Conservation (phyloP, 164 flowering plant species). For the Annona squamosa region DNA sequence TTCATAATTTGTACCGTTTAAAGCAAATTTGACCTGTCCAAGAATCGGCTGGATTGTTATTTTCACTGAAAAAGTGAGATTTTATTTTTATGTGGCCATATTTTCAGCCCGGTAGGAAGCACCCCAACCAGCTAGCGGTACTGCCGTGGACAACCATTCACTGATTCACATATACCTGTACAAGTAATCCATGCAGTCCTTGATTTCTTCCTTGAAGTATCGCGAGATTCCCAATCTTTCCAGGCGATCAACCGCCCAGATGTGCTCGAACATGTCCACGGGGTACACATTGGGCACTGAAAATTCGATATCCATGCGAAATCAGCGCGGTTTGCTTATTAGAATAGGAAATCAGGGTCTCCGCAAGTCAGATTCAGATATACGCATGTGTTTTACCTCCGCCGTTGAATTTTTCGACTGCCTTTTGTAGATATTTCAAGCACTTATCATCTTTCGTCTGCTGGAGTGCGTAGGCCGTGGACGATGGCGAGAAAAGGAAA, state of each 20-base stretch:
- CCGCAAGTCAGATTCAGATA: too few species aligned
- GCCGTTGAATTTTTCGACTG: constrained; percentile 66
- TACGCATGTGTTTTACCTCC: constrained; percentile 52
- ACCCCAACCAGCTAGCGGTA: too few species aligned
- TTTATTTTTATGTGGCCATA: too few species aligned
- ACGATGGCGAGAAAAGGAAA: constrained; percentile 83
- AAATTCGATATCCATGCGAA: background rate
- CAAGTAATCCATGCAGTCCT: constrained; percentile 44
- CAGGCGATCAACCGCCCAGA: constrained; percentile 70
- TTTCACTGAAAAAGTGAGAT: too few species aligned
- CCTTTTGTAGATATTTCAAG: constrained; percentile 43
- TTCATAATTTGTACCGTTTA: too few species aligned
- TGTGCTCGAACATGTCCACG: constrained; percentile 59
- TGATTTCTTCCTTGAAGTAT: constrained; percentile 43
- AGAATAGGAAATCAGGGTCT: too few species aligned
- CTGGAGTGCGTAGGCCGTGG: constrained; percentile 89
- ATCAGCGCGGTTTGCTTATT: background rate
- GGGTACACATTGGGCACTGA: constrained; percentile 75
- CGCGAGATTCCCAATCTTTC: constrained; percentile 77
- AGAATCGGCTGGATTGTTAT: too few species aligned
- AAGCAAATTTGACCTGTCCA: too few species aligned
- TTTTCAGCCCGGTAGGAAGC: too few species aligned
- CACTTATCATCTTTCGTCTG: constrained; percentile 68
- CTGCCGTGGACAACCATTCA: too few species aligned
- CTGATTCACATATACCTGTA: constrained; percentile 40